A percentile compares a stretch with the other conserved stretches of the same genome.
These are phyloP conservation scores for Vigna unguiculata DNA, from an alignment of 306 rosid species.

Conservation along the genomic window DNA sequence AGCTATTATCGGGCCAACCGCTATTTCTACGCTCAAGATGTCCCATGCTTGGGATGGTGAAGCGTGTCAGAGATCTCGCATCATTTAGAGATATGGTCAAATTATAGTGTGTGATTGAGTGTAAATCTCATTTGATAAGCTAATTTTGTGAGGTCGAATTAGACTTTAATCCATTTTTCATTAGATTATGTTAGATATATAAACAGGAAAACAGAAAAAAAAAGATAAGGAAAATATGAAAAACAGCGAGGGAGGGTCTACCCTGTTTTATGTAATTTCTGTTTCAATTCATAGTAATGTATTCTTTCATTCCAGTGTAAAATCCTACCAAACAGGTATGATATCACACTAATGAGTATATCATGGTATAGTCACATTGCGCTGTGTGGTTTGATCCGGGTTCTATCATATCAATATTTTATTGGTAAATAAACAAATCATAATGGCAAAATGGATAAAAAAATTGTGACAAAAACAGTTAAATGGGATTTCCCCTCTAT, in stretches of 20 bases:
- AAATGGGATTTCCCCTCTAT: not conserved
- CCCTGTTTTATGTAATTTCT: not conserved
- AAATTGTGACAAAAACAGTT: not conserved
- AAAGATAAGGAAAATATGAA: not conserved
- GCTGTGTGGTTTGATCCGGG: not conserved
- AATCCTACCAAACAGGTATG: not conserved
- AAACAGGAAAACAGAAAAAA: not conserved
- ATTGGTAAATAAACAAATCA: not conserved
- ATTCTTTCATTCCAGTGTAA: not conserved
- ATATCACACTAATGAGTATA: not conserved
- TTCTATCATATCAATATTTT: not conserved
- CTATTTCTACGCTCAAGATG: no score
- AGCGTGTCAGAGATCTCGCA: no score
- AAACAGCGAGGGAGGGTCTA: not conserved
- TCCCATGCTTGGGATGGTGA: no score
- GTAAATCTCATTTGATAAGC: no score
- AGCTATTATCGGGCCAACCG: no score
- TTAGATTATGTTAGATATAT: not conserved
- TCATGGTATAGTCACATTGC: conserved; percentile 5
- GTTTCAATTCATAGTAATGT: not conserved
- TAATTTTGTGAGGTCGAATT: no score
- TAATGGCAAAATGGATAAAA: not conserved
- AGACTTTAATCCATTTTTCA: no score
- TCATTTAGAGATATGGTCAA: no score
- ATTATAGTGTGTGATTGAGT: no score